phyloP scores from a whole-genome alignment of 257 asterid genomes.

The Schizonepeta tenuifolia region DNA sequence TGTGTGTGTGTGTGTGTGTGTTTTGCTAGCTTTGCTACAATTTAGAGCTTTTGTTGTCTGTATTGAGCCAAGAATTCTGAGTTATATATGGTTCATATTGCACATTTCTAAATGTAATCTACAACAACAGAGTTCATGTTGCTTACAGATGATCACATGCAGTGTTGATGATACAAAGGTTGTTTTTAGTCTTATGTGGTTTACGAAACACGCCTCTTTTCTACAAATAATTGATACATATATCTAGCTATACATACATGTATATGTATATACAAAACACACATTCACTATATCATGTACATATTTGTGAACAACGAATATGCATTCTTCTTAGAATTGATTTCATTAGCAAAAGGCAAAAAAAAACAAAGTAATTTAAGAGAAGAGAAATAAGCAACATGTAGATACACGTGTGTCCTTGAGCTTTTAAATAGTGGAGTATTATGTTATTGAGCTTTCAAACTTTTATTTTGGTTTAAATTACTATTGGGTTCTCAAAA shows the following conservation, averaged over 20 bases:
- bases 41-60: slow-evolving; percentile 39
- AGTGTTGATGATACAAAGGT: slow-evolving; percentile 15
- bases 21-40: slow-evolving; percentile 22
- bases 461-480: no score
- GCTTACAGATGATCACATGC: background rate
- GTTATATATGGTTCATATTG: slow-evolving; percentile 28
- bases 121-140: slow-evolving; percentile 14
- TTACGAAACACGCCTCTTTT: background rate
- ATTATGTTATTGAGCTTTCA: no score
- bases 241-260: no score
- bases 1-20: background rate
- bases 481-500: no score
- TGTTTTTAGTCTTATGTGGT: slow-evolving; percentile 18
- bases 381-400: no score
- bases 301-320: no score
- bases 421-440: no score
- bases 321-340: background rate
- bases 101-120: background rate
- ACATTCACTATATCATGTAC: no score
- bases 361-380: no score
- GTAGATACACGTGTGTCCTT: no score
- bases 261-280: no score
- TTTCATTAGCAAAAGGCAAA: no score
- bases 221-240: background rate
- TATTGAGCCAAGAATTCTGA: slow-evolving; percentile 36